Evolutionary conservation across 2,329 filamentous ascomycete species (phyloP).

Genomic region (Sporothrix protearum): DNA sequence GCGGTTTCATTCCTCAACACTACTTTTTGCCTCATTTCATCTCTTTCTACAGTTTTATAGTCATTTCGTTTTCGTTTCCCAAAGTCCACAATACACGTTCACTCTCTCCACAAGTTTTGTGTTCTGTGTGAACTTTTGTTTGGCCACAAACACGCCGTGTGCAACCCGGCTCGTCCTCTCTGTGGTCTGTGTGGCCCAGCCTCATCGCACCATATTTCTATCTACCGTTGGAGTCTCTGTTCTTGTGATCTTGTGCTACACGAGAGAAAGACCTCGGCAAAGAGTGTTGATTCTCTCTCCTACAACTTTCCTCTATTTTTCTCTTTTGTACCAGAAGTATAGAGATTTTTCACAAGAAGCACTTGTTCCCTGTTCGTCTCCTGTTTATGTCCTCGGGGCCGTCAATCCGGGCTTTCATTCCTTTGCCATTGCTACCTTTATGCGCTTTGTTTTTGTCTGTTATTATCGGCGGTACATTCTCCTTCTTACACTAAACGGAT

Average conservation of each 20-base stretch:
- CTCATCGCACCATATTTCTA: background rate
- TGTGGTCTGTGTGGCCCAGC: background rate
- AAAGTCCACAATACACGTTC: background rate
- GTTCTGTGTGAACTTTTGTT: background rate
- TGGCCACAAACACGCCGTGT: constrained; percentile 10
- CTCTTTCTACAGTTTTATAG: background rate
- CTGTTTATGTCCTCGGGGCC: background rate
- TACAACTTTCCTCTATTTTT: background rate
- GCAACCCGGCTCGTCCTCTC: background rate
- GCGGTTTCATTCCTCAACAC: background rate
- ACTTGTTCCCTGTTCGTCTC: background rate
- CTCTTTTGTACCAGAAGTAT: background rate
- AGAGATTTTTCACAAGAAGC: background rate
- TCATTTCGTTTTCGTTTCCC: background rate
- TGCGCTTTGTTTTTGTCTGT: background rate
- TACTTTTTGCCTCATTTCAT: background rate
- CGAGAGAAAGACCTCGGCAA: background rate
- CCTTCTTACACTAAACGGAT: background rate
- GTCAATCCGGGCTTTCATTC: background rate
- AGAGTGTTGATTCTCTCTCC: background rate
- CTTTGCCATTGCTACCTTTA: background rate
- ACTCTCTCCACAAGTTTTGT: background rate
- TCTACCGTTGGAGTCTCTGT: constrained; percentile 4
- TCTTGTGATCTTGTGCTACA: background rate
- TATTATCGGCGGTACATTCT: background rate